Percentiles rank a stretch among this genome's conserved stretches.
Conservation (phyloP, 768 basidiomycete genomes). For the Termitomyces sp. region DNA sequence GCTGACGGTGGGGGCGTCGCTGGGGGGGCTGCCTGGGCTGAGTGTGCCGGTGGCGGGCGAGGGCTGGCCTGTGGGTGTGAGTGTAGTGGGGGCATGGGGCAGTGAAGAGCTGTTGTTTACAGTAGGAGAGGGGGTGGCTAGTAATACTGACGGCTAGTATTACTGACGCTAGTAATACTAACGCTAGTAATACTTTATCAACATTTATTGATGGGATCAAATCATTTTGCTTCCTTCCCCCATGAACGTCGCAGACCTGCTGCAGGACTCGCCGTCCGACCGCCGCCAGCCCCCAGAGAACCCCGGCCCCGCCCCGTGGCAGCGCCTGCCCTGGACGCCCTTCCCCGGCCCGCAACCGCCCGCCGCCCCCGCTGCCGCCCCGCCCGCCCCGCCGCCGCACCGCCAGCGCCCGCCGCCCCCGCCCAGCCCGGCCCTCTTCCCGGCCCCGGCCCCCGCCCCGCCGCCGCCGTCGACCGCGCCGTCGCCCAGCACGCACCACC, state of each 20-base stretch:
- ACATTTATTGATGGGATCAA: conserved; percentile 34
- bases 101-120: conserved; percentile 53
- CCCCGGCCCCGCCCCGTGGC: conserved; percentile 12
- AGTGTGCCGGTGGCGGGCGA: conserved; percentile 53
- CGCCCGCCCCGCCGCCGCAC: background rate
- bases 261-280: conserved; percentile 67
- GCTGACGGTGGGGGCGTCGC: conserved; percentile 85
- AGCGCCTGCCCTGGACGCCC: conserved; percentile 16
- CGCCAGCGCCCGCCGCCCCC: background rate
- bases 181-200: too few species aligned
- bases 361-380: background rate
- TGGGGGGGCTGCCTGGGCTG: conserved; percentile 84
- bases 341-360: conserved; percentile 19
- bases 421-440: background rate
- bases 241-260: conserved; percentile 68
- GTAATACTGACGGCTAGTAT: too few species aligned
- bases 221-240: background rate
- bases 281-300: conserved; percentile 14
- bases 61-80: conserved; percentile 50
- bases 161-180: too few species aligned
- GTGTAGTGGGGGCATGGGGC: conserved; percentile 88
- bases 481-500: conserved; percentile 3
- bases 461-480: background rate
- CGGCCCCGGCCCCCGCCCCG: background rate
- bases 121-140: conserved; percentile 22